Percentiles rank a stretch among this genome's conserved stretches.
Conservation (phyloP, 345 rosid genomes). For the Eucalyptus pauciflora region DNA sequence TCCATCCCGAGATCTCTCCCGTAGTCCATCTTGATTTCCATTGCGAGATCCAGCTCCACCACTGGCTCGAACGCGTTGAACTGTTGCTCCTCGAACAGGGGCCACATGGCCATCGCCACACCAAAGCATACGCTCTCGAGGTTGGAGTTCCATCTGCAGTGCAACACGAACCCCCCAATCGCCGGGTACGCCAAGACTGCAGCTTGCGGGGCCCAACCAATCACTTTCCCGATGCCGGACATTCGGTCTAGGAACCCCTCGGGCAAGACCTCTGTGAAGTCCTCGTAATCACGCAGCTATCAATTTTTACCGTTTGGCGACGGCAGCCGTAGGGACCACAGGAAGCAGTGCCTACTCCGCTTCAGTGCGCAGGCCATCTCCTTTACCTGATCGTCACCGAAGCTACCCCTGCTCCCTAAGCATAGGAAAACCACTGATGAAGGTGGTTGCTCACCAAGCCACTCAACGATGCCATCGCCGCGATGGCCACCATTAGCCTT, state of each 20-base stretch:
- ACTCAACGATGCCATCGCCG: conserved; percentile 4
- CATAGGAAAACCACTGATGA: conserved; percentile 45
- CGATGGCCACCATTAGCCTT: not conserved
- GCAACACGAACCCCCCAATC: conserved; percentile 40
- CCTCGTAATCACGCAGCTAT: not conserved
- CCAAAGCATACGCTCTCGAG: conserved; percentile 12
- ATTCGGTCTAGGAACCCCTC: conserved; percentile 25
- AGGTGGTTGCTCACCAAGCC: conserved; percentile 37
- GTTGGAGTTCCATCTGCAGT: conserved; percentile 41
- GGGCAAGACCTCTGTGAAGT: conserved; percentile 13
- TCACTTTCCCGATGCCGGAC: conserved; percentile 1
- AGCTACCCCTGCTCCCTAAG: conserved; percentile 51
- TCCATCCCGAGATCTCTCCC: not conserved
- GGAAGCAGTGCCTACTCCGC: conserved; percentile 15
- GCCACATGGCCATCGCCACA: not conserved
- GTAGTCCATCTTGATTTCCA: not conserved
- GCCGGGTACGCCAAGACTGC: not conserved
- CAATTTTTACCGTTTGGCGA: not conserved
- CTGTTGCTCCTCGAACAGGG: not conserved
- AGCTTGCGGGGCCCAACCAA: conserved; percentile 39
- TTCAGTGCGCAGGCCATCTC: conserved; percentile 35
- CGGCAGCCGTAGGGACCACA: conserved; percentile 26
- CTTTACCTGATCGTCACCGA: conserved; percentile 25
- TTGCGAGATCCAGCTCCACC: not conserved
- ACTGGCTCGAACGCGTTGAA: not conserved